Base-by-base conservation (phyloP, 768 basidiomycete species). In the Tulasnella calospora region DNA sequence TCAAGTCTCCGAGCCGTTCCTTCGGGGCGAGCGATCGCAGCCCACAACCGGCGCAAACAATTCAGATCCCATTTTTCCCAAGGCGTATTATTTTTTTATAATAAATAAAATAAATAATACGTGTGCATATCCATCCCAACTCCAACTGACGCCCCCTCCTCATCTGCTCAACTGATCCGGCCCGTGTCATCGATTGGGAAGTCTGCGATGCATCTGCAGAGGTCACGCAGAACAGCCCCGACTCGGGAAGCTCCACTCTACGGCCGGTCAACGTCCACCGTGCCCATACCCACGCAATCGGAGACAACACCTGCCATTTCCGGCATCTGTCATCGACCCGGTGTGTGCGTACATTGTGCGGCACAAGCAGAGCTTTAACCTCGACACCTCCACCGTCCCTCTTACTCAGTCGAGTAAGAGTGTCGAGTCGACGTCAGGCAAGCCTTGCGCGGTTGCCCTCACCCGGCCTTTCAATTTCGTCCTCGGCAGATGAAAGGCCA, bases 401-500 rank as follows among this genome's bases (percentile, higher is more conserved):
- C 61, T 33, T 67, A 67, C 61, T 67, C 61, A 30, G 35, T 30
- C 3, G 15, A 33, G 61, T 30, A 67, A 15, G 55, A 57, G 55
- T 21, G 55, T 40, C 38, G 38, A 40, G 12, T 44, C 44, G 13
- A 15, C 44, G 17, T 44, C 44, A 19, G 17, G 51, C 51, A 23
- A 27, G 23, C 61, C 6, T 67, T 30, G 55, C 61, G 27, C n/a
- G 23, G 30, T 27, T 67, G 27, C 61, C 27, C 13, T 15, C 10
- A 30, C 61, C 61, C 61, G 61, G 61, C 33, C 61, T 67, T 67
- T 67, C 61, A 67, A 67, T 67, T 51, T 67, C 61, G 30, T 67
- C 61, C 61, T 67, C 61, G 61, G 61, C 27, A 67, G 61, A 67
- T 67, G 61, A 67, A 67, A 35, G 61, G 61, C 61, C 61, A 51